Evolutionary conservation across 805 yeast genomes (phyloP).

Genomic region (Kodamaea kakaduensis): DNA sequence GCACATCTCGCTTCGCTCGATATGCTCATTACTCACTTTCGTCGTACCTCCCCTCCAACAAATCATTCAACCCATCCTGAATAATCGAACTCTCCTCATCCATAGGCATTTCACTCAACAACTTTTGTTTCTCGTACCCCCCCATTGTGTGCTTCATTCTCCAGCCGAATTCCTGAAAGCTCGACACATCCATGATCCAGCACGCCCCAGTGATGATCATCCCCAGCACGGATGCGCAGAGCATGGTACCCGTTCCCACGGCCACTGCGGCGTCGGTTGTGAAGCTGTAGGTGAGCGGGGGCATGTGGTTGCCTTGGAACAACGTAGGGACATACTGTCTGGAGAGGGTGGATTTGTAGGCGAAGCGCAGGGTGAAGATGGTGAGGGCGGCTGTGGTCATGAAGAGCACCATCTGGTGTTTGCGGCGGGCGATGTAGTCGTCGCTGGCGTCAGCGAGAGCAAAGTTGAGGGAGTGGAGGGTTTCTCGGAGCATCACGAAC

Average conservation of each 20-base stretch:
- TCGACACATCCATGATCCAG: conserved; percentile 75
- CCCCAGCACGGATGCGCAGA: conserved; percentile 68
- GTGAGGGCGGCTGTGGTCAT: conserved; percentile 71
- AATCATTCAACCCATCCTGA: conserved; percentile 50
- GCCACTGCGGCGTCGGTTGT: conserved; percentile 84
- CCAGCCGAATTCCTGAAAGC: conserved; percentile 65
- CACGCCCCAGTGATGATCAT: conserved; percentile 72
- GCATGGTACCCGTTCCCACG: conserved; percentile 71
- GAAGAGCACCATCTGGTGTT: conserved; percentile 67
- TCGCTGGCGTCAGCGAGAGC: conserved; percentile 36
- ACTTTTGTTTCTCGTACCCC: conserved; percentile 57
- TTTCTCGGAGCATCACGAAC: not conserved
- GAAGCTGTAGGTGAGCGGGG: conserved; percentile 72
- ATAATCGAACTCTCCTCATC: conserved; percentile 60
- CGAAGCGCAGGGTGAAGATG: conserved; percentile 65
- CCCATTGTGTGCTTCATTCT: conserved; percentile 63
- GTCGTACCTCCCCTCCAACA: conserved; percentile 45
- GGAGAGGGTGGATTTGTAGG: conserved; percentile 67
- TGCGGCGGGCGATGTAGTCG: conserved; percentile 58
- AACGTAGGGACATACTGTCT: conserved; percentile 72
- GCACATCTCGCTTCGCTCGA: too few species aligned
- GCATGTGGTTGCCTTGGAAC: conserved; percentile 82
- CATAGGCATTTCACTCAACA: conserved; percentile 38
- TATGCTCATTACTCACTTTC: conserved; percentile 17
- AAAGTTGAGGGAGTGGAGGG: conserved; percentile 10